Conservation (phyloP, 202 grass and related monocot species). For the Carex sylvatica region DNA sequence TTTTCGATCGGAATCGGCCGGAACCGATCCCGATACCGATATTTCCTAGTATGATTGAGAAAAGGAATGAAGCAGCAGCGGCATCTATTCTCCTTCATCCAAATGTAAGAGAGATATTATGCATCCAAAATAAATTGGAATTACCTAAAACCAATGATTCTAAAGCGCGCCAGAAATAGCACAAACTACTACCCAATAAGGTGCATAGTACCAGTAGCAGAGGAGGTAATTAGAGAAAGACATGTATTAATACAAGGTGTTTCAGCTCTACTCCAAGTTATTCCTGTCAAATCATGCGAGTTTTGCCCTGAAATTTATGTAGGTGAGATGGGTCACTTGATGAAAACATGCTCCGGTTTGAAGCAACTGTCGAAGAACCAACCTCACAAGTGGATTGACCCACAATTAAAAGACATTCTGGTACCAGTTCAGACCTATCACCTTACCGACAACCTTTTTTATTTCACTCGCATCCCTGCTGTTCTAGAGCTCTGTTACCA, state of each 20-base stretch:
- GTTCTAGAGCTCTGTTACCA: slow-evolving; percentile 81
- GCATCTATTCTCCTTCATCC: slow-evolving; percentile 21
- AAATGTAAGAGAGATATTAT: slow-evolving; percentile 36
- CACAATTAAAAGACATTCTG: slow-evolving; percentile 61
- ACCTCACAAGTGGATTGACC: slow-evolving; percentile 50
- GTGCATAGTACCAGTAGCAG: slow-evolving; percentile 66
- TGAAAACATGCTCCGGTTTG: slow-evolving; percentile 66
- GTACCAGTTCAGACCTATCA: slow-evolving; percentile 62
- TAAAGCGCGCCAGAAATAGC: slow-evolving; percentile 67
- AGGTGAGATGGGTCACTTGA: slow-evolving; percentile 51
- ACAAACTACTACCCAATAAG: slow-evolving; percentile 64
- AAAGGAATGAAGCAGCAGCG: slow-evolving; percentile 17
- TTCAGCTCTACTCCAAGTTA: slow-evolving; percentile 46
- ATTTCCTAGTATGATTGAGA: too few species aligned
- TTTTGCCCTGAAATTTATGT: slow-evolving; percentile 80
- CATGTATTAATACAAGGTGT: slow-evolving; percentile 52
- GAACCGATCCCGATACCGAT: too few species aligned
- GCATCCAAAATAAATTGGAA: slow-evolving; percentile 78
- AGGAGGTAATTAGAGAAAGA: slow-evolving; percentile 61
- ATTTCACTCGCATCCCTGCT: slow-evolving; percentile 61
- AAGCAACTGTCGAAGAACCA: slow-evolving; percentile 53
- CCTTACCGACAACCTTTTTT: slow-evolving; percentile 60
- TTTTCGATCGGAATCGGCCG: too few species aligned
- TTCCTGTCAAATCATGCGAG: slow-evolving; percentile 79
- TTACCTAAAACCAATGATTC: slow-evolving; percentile 75